Evolutionary conservation across 208 protist genomes (phyloP), one percentile per base, ranked within the genome.

Genomic region (Leishmania tropica): DNA sequence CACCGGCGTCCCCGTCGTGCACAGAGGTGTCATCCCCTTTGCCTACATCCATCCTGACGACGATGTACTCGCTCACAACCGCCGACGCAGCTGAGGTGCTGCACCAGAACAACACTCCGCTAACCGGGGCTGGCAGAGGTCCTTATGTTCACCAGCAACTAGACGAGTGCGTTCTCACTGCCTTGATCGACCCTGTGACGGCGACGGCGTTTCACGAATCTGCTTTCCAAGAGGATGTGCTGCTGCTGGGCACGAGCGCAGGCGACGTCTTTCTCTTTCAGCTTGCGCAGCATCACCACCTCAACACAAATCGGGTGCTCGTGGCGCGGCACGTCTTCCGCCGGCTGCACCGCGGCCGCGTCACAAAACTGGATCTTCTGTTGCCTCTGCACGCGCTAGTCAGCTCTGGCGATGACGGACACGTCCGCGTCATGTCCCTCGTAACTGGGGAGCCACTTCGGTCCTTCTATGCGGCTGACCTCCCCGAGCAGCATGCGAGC

Each of bases 311-410:
- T 35, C 81, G 71, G 24, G 88, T 92, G 11, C 80, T 97, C 6
- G 70, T 81, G 19, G 76, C 82, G 28, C 82, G 73, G 24, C 82
- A 85, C 62, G 72, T 85, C 15, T 85, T 85, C 60, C 54, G 58
- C 13, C 85, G 77, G 67, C 75, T 92, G 31, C 86, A 92, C 78
- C 78, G 82, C 54, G 87, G 80, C 70, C 78, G 76, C 19, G 88
- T 97, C 75, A 92, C 93, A 75, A 94, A 97, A 83, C 91, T 97
- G 64, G 80, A 86, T 67, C 85, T 97, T 56, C 80, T 93, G 35
- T 77, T 87, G n/a, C 76, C 89, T 15, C 81, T 89, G 62, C 85
- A 90, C 76, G 88, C 91, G 28, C 87, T 97, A 10, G 53, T 97
- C 58, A 93, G 86, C 35, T 90, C 87, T 31, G 89, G 88, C 37